These are phyloP conservation scores for Pluteus cervinus DNA, from an alignment of 768 basidiomycete genomes.

Conservation along the genomic window DNA sequence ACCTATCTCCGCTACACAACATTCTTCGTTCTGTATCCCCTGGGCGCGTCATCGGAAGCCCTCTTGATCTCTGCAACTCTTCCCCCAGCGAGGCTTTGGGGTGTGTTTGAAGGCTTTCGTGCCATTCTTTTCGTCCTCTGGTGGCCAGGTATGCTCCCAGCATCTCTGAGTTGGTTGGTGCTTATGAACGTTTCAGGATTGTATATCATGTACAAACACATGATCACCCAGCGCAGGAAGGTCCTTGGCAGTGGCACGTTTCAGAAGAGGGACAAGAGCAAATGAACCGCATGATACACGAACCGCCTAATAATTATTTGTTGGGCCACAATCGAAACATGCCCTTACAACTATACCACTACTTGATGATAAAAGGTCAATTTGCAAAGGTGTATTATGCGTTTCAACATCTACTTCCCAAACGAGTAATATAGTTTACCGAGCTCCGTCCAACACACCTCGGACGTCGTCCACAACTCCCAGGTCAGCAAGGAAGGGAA, in stretches of 20 bases:
- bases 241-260: conserved; percentile 25
- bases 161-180: background rate
- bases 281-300: no score
- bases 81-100: conserved; percentile 41
- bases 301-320: no score
- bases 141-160: conserved; percentile 71
- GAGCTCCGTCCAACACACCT: conserved; percentile 83
- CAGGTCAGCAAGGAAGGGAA: conserved; percentile 91
- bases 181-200: conserved; percentile 25
- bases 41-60: conserved; percentile 90
- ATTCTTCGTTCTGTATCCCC: conserved; percentile 90
- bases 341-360: no score
- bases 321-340: no score
- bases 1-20: conserved; percentile 83
- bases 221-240: conserved; percentile 47
- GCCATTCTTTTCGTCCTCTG: conserved; percentile 66
- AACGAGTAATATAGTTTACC: no score
- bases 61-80: conserved; percentile 76
- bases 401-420: no score
- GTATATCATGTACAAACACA: conserved; percentile 47
- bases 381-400: no score
- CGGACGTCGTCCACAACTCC: conserved; percentile 82
- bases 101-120: conserved; percentile 53
- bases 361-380: no score
- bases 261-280: no score